Evolutionary conservation across 2,329 filamentous ascomycete species (phyloP).

Genomic region (Trichophyton simii): DNA sequence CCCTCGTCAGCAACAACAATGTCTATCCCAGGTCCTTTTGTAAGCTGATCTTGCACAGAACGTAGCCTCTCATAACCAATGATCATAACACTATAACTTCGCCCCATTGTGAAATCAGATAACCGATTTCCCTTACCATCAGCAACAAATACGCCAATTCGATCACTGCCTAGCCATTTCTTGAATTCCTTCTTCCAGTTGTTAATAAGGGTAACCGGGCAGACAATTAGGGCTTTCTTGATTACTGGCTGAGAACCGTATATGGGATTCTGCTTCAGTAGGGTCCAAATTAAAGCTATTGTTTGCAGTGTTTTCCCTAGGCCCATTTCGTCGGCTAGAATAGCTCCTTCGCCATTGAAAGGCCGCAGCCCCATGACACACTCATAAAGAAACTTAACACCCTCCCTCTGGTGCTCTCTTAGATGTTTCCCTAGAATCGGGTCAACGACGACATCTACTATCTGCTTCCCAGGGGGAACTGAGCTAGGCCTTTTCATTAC

Average conservation of each 20-base stretch:
- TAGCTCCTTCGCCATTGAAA: slow-evolving; percentile 54
- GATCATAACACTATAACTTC: slow-evolving; percentile 57
- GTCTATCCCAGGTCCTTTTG: slow-evolving; percentile 51
- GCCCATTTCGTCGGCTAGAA: slow-evolving; percentile 65
- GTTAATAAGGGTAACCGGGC: slow-evolving; percentile 57
- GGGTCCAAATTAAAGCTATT: slow-evolving; percentile 57
- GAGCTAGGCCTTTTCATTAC: slow-evolving; percentile 52
- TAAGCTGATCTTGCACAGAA: slow-evolving; percentile 51
- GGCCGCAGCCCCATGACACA: slow-evolving; percentile 61
- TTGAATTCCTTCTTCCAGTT: slow-evolving; percentile 63
- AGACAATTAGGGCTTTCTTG: slow-evolving; percentile 60
- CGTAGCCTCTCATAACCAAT: slow-evolving; percentile 61
- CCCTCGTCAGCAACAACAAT: slow-evolving; percentile 60
- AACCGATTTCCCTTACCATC: slow-evolving; percentile 49
- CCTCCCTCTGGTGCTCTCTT: slow-evolving; percentile 55
- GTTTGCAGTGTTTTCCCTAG: slow-evolving; percentile 63
- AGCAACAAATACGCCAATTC: slow-evolving; percentile 55
- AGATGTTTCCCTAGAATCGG: slow-evolving; percentile 51
- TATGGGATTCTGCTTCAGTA: slow-evolving; percentile 59
- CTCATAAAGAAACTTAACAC: slow-evolving; percentile 60
- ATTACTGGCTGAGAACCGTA: slow-evolving; percentile 48
- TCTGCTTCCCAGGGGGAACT: slow-evolving; percentile 48
- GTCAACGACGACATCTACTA: slow-evolving; percentile 62
- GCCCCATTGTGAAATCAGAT: slow-evolving; percentile 57
- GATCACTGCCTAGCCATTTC: slow-evolving; percentile 61